Evolutionary conservation across 2,329 filamentous ascomycete species (phyloP), one percentile per base, ranked within the genome.

Genomic region (Epichloe amarillans): DNA sequence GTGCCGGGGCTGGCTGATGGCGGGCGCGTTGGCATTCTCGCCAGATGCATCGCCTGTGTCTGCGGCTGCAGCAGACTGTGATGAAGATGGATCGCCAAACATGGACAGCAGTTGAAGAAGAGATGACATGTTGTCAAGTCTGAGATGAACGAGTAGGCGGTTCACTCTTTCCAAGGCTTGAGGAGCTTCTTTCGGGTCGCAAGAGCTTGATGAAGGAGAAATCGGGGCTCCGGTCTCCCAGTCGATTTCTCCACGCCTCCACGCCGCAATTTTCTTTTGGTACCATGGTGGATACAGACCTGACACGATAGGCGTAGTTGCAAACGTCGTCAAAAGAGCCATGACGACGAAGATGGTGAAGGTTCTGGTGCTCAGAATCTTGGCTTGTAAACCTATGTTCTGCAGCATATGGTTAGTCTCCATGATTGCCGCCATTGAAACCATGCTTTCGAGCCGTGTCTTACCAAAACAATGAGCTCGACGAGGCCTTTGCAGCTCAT

Each of bases 401-500:
- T 79, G 21, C 6, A n/a, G 12, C 3, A 47, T 5, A 33, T 5
- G 23, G 23, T 23, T 1, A 49, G 4, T 40, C 36, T n/a, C 14
- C 14, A 19, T 11, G 30, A 3, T 40, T 40, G 11, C 2, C 5
- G 39, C 1, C 5, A 23, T 40, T 15, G 33, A 14, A 15, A 15
- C 2, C 10, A 14, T 43, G 19, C 12, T 15, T 15, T 11, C 30
- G 17, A 33, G 39, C 14, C 15, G 17, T 30, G 12, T 41, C 81
- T 69, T 73, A 90, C 87, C 66, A 95, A 66, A n/a, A 96, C 90
- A 64, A 97, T 96, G 49, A 97, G 72, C 65, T 96, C 90, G 0
- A 96, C 90, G 10, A 97, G 74, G 60, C 91, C 91, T 66, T 97
- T 97, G 67, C 91, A 97, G 68, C 88, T 95, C 91, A 97, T 97